phyloP scores from a whole-genome alignment of 495 filamentous ascomycete genomes.

The Amniculicola lignicola region DNA sequence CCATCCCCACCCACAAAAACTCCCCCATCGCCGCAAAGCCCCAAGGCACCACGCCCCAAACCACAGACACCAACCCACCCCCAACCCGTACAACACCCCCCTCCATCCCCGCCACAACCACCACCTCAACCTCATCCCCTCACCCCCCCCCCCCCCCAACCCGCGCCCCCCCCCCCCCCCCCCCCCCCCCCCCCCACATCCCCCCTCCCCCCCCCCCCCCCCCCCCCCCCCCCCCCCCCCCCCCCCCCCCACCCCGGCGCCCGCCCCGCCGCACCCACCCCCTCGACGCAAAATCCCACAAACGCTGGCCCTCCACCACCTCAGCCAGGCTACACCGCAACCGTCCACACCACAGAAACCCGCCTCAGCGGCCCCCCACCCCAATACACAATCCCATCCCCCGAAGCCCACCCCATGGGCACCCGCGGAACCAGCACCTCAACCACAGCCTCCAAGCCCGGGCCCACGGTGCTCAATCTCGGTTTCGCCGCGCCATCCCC shows the following conservation, averaged over 20 bases:
- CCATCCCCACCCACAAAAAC: constrained; percentile 29
- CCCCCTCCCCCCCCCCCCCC: constrained; percentile 8
- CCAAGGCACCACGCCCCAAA: constrained; percentile 19
- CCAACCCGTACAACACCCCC: constrained; percentile 20
- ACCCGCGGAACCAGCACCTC: constrained; percentile 17
- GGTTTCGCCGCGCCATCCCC: constrained; percentile 17
- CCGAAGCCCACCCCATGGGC: constrained; percentile 7
- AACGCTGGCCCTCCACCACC: constrained; percentile 10
- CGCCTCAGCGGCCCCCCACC: constrained; percentile 15
- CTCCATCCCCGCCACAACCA: constrained; percentile 10
- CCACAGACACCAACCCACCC: constrained; percentile 11
- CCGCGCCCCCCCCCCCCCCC: constrained; percentile 11
- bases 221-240: not conserved
- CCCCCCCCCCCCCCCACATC: constrained; percentile 21
- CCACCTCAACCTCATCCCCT: not conserved
- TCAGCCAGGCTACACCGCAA: constrained; percentile 21
- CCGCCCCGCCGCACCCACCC: constrained; percentile 14
- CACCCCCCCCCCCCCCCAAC: constrained; percentile 25
- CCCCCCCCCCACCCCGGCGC: constrained; percentile 29
- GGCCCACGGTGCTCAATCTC: constrained; percentile 22
- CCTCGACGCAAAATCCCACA: not conserved
- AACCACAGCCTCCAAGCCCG: constrained; percentile 10
- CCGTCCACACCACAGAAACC: constrained; percentile 16
- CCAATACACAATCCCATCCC: constrained; percentile 23
- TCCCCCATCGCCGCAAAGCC: constrained; percentile 24